phyloP scores from a whole-genome alignment of 2,329 filamentous ascomycete species.

The Boeremia lycopersici region DNA sequence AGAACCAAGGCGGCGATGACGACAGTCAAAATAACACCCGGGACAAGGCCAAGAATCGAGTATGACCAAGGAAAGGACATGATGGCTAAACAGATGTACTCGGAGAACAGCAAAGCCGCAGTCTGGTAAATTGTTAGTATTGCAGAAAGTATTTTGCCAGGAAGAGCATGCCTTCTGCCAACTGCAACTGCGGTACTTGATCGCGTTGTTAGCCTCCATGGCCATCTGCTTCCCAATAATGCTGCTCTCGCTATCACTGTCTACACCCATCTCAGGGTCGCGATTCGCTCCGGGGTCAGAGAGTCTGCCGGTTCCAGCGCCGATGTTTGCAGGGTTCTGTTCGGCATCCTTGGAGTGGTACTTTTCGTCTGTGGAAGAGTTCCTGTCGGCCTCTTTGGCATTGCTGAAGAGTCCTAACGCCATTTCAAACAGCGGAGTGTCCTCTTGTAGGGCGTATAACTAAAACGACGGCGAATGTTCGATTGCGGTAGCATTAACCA shows the following conservation, averaged over 20 bases:
- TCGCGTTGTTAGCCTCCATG: conserved; percentile 75
- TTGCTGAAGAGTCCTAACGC: conserved; percentile 51
- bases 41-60: conserved; percentile 82
- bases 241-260: conserved; percentile 45
- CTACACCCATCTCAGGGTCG: conserved; percentile 35
- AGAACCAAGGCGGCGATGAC: conserved; percentile 78
- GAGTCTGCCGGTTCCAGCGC: conserved; percentile 41
- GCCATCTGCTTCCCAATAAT: conserved; percentile 72
- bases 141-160: not conserved
- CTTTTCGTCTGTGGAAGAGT: conserved; percentile 22
- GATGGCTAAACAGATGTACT: conserved; percentile 91
- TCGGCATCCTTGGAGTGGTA: conserved; percentile 22
- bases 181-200: conserved; percentile 90
- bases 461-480: conserved; percentile 43
- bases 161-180: conserved; percentile 76
- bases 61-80: conserved; percentile 98
- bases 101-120: conserved; percentile 85
- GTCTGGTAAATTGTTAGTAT: conserved; percentile 60
- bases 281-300: conserved; percentile 44
- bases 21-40: conserved; percentile 81
- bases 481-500: conserved; percentile 50
- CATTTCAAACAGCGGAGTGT: conserved; percentile 59
- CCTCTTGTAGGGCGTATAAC: conserved; percentile 49
- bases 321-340: conserved; percentile 40
- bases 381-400: conserved; percentile 22